Conservation (phyloP, 805 yeast genomes). For the Candida taoyuanica region DNA sequence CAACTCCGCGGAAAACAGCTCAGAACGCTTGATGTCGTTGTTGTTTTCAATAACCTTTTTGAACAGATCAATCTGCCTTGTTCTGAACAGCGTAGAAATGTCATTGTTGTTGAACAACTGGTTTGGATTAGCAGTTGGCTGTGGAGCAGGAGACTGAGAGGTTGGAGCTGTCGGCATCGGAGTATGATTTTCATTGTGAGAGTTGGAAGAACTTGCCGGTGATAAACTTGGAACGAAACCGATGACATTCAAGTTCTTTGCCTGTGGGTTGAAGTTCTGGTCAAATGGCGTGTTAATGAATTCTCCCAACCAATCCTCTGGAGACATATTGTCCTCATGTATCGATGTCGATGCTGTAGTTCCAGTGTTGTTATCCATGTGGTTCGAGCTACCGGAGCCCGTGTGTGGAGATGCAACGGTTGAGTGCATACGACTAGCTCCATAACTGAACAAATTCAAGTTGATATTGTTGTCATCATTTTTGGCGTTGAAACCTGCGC, state of each 20-base stretch:
- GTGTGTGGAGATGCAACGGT: constrained; percentile 12
- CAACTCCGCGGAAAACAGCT: constrained; percentile 45
- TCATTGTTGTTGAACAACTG: constrained; percentile 36
- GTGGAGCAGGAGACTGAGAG: constrained; percentile 18
- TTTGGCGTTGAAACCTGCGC: constrained; percentile 32
- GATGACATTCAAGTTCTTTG: constrained; percentile 45
- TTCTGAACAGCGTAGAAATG: constrained; percentile 55
- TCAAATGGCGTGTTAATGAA: constrained; percentile 66
- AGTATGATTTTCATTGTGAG: constrained; percentile 5
- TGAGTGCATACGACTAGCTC: constrained; percentile 5
- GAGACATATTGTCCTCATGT: constrained; percentile 23
- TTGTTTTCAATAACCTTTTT: constrained; percentile 35
- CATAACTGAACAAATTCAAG: constrained; percentile 19
- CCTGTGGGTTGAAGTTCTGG: constrained; percentile 43
- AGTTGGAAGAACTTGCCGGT: constrained; percentile 15
- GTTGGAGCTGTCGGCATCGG: constrained; percentile 3
- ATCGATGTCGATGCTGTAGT: constrained; percentile 17
- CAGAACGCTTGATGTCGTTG: constrained; percentile 20
- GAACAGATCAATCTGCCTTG: constrained; percentile 62
- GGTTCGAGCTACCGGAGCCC: constrained; percentile 5
- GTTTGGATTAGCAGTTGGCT: constrained; percentile 21
- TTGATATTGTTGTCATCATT: constrained; percentile 9
- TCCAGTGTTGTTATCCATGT: constrained; percentile 9
- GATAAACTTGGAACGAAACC: constrained; percentile 41
- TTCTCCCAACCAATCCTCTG: constrained; percentile 64